Evolutionary conservation across 352 stramenopile species (phyloP), one percentile per base, ranked within the genome.

Genomic region (Peronospora belbahrii): DNA sequence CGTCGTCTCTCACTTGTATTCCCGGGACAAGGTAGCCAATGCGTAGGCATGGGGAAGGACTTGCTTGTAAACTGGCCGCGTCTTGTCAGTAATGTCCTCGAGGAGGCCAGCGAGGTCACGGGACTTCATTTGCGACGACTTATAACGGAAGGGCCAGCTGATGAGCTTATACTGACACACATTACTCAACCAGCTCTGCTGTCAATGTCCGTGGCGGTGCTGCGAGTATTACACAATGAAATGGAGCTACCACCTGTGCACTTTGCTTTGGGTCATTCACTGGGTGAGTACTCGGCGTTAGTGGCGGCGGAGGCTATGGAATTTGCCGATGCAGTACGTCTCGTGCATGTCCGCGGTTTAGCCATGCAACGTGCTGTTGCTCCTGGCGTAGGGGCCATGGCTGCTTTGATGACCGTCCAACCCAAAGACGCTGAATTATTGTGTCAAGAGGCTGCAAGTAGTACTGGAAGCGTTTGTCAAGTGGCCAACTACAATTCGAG

Each of bases 401-500:
- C 78, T 5, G 83, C 83, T 32, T 62, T 94, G 6, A 77, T 92
- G 70, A 76, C 78, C 1, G 70, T 83, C 28, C 65, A 50, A 18
- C 39, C 59, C 8, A 38, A 60, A 24, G 76, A 71, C 20, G 73
- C 70, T 24, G 70, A 88, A 28, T 59, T 70, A 10, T 62, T 87
- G 48, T 89, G 74, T 48, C 47, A 47, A 24, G 35, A 67, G 30
- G 70, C 70, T 4, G 59, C 69, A 9, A 37, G 46, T 1, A 49
- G 59, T 38, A 66, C 67, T 0, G 42, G 51, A 10, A 65, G 61
- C 25, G 64, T 81, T 5, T 93, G 82, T 48, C 62, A 85, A 48
- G 79, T 93, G 28, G 81, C 83, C 48, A 95, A 95, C 64, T 88
- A 90, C 65, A 95, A 95, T 65, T 91, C 78, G 7, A 85, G 55